phyloP scores from a whole-genome alignment of 768 basidiomycete genomes.

The Termitomyces sp. region DNA sequence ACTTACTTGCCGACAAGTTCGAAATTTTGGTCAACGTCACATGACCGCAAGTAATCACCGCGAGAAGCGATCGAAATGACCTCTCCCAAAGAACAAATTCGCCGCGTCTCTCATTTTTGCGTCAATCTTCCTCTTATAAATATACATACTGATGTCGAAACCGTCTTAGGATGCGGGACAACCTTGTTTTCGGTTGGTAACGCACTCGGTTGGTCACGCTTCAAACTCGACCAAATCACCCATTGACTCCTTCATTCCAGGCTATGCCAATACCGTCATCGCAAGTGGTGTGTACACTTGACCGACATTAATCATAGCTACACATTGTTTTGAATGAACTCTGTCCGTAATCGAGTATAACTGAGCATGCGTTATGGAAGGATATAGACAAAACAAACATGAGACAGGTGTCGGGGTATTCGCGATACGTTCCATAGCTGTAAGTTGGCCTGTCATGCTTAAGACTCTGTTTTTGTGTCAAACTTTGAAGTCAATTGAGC shows the following conservation, averaged over 20 bases:
- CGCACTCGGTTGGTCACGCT: too few species aligned
- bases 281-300: not conserved
- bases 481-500: not conserved
- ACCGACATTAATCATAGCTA: constrained; percentile 32
- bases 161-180: too few species aligned
- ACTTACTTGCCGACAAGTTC: too few species aligned
- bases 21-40: not conserved
- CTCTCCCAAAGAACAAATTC: too few species aligned
- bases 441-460: constrained; percentile 79
- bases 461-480: constrained; percentile 45
- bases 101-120: too few species aligned
- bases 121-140: too few species aligned
- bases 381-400: constrained; percentile 30
- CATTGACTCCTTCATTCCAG: not conserved
- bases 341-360: constrained; percentile 42
- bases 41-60: not conserved
- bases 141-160: too few species aligned
- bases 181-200: too few species aligned
- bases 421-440: constrained; percentile 85
- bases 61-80: too few species aligned
- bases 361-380: not conserved
- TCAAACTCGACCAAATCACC: too few species aligned
- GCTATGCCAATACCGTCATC: not conserved
- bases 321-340: constrained; percentile 92
- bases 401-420: constrained; percentile 80